Base-by-base conservation (phyloP, 352 stramenopile species). In the Pythium grandisporangium region DNA sequence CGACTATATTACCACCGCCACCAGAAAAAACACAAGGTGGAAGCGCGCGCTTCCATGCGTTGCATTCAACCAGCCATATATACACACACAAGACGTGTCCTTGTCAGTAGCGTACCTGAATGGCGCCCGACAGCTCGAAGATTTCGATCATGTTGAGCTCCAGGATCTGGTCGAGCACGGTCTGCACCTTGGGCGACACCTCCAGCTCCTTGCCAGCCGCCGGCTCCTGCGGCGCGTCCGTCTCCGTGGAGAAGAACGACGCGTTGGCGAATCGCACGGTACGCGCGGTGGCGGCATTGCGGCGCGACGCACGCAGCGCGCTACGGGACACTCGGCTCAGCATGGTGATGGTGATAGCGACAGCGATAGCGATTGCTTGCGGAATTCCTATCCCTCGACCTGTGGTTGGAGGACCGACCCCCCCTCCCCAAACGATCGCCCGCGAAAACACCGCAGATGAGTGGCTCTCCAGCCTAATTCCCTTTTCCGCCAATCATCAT, bases 101-200 rank as follows among this genome's bases (percentile, higher is more conserved):
- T n/a, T n/a, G n/a, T n/a, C n/a, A n/a, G n/a, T n/a, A 22, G 39
- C 57, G 24, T 44, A 93, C 80, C 71, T 93, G 80, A 44, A 93
- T 86, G 37, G 77, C 80, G 47, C 63, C 58, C 37, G 80, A 93
- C 30, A 93, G 70, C 61, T 93, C 80, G 27, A 75, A 76, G 52
- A 93, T 91, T 63, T 93, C 80, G 35, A 93, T 47, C 80, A 93
- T 91, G 69, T 90, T 93, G 42, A 93, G 76, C 16, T 83, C 77
- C 32, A 90, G 63, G 62, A 93, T 90, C 56, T 86, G 63, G 63
- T 93, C 70, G 37, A 93, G 60, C 42, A 87, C 80, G 21, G 51
- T 66, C 63, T 93, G 73, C 45, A 93, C 80, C 66, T 90, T 90
- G 32, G 77, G 73, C 32, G 71, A 70, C 33, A 83, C 54, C 24